Evolutionary conservation across 1,139 yeast genomes (phyloP), one percentile per base, ranked within the genome.

Genomic region (Suhomyces panamericanus): DNA sequence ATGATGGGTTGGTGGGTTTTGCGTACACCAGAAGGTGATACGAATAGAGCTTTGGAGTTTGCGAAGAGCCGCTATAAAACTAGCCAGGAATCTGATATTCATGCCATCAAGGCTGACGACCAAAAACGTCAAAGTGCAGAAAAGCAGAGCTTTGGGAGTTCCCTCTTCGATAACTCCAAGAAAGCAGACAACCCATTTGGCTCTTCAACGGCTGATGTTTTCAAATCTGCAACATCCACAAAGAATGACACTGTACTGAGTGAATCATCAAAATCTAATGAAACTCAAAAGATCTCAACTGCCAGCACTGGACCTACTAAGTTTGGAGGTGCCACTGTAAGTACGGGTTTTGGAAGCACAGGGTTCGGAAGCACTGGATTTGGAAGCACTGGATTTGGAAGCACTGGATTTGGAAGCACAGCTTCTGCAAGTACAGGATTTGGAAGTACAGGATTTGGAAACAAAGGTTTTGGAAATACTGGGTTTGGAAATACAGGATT

Each of bases 1-100:
- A 60, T 87, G 27, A 63, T 80, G 38, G 73, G 78, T 3, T 86
- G 93, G 88, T 78, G 87, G 67, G 57, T 87, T 2, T 81, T 80
- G 57, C 79, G 81, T 49, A 66, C 75, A 13, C 53, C 63, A 3
- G 82, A 77, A 2, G 64, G 82, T 13, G 71, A 74, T 41, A 52
- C 64, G 4, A 50, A 54, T 10, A 43, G 50, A 3, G 57, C 63
- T 2, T 26, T 26, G n/a, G 29, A 11, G 12, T 10, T 12, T 4
- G 29, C n/a, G 3, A 26, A 26, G n/a, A 8, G 5, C 2, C 24
- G 24, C 24, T 20, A 20, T 20, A 6, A 7, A 6, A 20, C 24
- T 6, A 20, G 24, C 24, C 24, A 6, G 24, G 24, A 5, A 20
- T 20, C 24, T 20, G 24, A 20, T 17, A 20, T 2, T 20, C 24